Evolutionary conservation across 164 flowering plant genomes (phyloP).

Genomic region (Liriodendron chinense): DNA sequence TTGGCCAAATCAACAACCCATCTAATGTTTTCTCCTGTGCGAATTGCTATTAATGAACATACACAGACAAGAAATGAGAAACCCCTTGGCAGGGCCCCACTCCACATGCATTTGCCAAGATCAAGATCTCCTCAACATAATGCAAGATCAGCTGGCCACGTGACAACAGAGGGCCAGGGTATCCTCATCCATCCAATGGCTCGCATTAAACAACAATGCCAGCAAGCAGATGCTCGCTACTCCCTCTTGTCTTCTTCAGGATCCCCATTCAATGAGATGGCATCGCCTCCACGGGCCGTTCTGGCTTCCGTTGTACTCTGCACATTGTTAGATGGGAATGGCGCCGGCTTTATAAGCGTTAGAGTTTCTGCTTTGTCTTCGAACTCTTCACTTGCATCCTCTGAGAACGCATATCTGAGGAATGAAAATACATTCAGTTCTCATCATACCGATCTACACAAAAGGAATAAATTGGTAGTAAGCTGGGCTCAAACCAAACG

Average conservation of each 20-base stretch:
- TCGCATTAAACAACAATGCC: neutral
- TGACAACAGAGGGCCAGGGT: neutral
- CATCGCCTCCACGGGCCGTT: conserved; percentile 26
- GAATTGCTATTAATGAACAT: neutral
- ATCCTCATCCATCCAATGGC: neutral
- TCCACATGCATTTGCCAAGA: neutral
- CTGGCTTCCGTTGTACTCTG: conserved; percentile 29
- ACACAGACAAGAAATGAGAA: neutral
- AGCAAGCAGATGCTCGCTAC: conserved; percentile 16
- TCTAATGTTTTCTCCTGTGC: neutral
- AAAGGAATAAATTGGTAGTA: neutral
- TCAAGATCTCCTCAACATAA: neutral
- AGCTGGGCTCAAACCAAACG: too few species aligned
- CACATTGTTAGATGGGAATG: conserved; percentile 43
- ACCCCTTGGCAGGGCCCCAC: neutral
- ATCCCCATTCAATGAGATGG: conserved; percentile 28
- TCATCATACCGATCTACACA: neutral
- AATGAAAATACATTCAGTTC: neutral
- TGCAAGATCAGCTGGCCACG: neutral
- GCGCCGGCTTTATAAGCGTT: conserved; percentile 71
- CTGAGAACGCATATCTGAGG: conserved; percentile 76
- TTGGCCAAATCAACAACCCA: neutral
- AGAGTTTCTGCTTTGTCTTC: conserved; percentile 66
- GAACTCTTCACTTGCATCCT: conserved; percentile 70
- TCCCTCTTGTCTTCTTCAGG: conserved; percentile 79